Evolutionary conservation across 352 stramenopile genomes (phyloP), one percentile per base, ranked within the genome.

Genomic region (Globisporangium perplexum): DNA sequence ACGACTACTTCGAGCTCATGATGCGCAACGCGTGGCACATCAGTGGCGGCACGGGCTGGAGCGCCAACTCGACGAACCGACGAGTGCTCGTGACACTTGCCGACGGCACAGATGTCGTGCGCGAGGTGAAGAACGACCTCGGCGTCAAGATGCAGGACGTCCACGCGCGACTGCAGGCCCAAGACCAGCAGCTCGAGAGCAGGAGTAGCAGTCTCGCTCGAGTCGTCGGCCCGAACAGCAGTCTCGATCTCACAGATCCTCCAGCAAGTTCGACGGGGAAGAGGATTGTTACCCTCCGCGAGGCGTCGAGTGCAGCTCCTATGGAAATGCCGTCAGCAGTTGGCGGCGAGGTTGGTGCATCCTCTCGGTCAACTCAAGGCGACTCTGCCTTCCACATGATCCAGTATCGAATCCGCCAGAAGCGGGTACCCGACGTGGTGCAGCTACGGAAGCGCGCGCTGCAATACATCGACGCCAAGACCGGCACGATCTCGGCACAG

Each of bases 1-100:
- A 97, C 59, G 83, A 96, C 51, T 94, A 90, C 50, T 97, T 97
- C 55, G 86, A 96, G 62, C 68, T 93, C 24, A 96, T 97, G 78
- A 88, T 97, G 60, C 83, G 86, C 59, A 96, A 89, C 47, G 83
- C 77, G 22, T 86, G 74, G 72, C 72, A 86, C 33, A 78, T 90
- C 38, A 70, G 60, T 26, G 71, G 72, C 8, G 80, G 81, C 7
- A 44, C 55, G 12, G 83, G 82, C 39, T 71, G 61, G 63, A 66
- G 59, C 43, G 76, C 46, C 12, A 93, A 93, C 61, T 83, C 81
- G 23, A 79, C 65, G 4, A 87, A 71, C 22, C 66, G 68, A 0
- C 63, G 82, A 3, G 82, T 93, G 36, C 60, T 92, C 2, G 82
- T 93, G 28, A 90, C 75, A 15, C 57, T 68, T 14, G 57, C 60